Evolutionary conservation across 768 basidiomycete species (phyloP).

Genomic region (Suillus subalutaceus): DNA sequence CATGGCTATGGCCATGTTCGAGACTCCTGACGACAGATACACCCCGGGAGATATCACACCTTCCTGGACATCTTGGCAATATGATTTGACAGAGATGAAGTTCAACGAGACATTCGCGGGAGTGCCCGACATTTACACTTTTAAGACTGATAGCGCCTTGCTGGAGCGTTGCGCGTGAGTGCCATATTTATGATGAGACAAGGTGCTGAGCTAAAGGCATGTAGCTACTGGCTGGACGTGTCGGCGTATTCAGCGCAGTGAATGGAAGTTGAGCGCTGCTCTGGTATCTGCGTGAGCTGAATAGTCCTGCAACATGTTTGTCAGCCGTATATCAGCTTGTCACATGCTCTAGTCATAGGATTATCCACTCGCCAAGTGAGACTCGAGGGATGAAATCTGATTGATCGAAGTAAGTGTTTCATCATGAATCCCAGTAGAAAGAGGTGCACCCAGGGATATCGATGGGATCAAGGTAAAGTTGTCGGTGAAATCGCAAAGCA

Average conservation of each 20-base stretch:
- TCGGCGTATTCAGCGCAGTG: background rate
- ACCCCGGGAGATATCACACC: slow-evolving; percentile 21
- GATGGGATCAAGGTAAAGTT: too few species aligned
- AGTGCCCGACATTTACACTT: slow-evolving; percentile 33
- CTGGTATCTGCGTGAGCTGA: background rate
- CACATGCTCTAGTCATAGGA: too few species aligned
- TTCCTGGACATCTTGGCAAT: slow-evolving; percentile 21
- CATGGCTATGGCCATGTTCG: slow-evolving; percentile 23
- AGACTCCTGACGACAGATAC: slow-evolving; percentile 29
- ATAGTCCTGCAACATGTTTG: background rate
- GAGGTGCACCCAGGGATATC: too few species aligned
- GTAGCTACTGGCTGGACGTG: background rate
- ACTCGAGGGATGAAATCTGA: too few species aligned
- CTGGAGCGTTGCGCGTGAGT: slow-evolving; percentile 41
- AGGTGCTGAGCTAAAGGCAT: background rate
- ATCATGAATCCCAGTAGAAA: too few species aligned
- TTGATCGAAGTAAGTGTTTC: too few species aligned
- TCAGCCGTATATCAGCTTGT: background rate
- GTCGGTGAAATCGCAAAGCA: too few species aligned
- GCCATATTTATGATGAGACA: background rate
- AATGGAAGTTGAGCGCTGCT: background rate
- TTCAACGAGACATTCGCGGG: slow-evolving; percentile 40
- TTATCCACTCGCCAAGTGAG: too few species aligned
- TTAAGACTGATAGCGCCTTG: slow-evolving; percentile 34
- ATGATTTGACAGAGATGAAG: slow-evolving; percentile 42